A percentile compares a stretch with the other conserved stretches of the same genome.
Evolutionary conservation across 371 early-diverging fungal species (phyloP).

Genomic region (Syncephalastrum monosporum): DNA sequence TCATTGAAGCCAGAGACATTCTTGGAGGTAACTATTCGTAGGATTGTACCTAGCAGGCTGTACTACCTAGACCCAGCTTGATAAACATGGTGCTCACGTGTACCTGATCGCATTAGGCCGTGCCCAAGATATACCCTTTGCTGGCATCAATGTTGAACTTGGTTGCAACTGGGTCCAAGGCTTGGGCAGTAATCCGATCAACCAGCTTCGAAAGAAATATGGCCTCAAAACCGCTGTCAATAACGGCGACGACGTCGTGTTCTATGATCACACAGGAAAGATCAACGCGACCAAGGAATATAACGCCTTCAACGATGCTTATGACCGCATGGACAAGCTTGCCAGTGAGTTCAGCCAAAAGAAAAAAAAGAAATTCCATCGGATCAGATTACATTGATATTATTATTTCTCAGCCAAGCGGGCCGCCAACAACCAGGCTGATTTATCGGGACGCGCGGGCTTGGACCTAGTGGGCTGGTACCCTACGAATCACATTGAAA

Average conservation of each 20-base stretch:
- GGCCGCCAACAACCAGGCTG: slow-evolving; percentile 27
- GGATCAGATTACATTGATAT: not conserved
- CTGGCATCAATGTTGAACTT: slow-evolving; percentile 32
- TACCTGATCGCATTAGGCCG: slow-evolving; percentile 23
- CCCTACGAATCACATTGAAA: slow-evolving; percentile 26
- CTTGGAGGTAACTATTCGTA: slow-evolving; percentile 30
- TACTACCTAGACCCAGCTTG: not conserved
- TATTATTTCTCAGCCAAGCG: slow-evolving; percentile 22
- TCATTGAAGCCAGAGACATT: slow-evolving; percentile 41
- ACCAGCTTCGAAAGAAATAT: slow-evolving; percentile 36
- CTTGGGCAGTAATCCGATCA: slow-evolving; percentile 44
- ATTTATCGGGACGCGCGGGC: slow-evolving; percentile 37
- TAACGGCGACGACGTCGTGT: slow-evolving; percentile 34
- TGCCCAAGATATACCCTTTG: slow-evolving; percentile 41
- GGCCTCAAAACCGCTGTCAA: slow-evolving; percentile 24
- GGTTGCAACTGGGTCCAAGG: slow-evolving; percentile 57
- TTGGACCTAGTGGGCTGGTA: slow-evolving; percentile 38
- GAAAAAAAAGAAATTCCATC: not conserved
- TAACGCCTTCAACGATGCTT: slow-evolving; percentile 22
- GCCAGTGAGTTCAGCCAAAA: slow-evolving; percentile 19
- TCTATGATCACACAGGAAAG: slow-evolving; percentile 27
- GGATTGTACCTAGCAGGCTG: not conserved
- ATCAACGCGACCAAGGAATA: slow-evolving; percentile 24
- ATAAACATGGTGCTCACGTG: not conserved
- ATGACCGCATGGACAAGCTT: slow-evolving; percentile 23